Evolutionary conservation across 1,284 basidiomycete species (phyloP).

Genomic region (Exobasidium rhododendri): DNA sequence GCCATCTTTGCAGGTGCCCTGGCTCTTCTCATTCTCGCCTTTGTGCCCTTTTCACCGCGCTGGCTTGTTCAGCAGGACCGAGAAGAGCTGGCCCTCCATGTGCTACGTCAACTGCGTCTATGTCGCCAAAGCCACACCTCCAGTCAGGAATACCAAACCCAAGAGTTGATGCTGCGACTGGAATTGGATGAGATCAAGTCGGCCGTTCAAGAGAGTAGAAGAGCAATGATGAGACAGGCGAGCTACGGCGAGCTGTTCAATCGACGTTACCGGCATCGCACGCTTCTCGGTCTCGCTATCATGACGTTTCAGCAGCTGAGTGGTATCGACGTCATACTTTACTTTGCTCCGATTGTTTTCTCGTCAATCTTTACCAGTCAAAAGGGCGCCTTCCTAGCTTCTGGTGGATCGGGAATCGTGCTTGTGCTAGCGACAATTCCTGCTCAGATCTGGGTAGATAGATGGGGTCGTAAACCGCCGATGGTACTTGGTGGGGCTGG

Average conservation of each 20-base stretch:
- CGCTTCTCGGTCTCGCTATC: conserved; percentile 11
- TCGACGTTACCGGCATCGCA: conserved; percentile 5
- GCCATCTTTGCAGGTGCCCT: conserved; percentile 1
- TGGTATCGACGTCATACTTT: conserved; percentile 14
- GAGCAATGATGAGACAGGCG: not conserved
- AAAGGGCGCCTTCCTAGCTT: conserved; percentile 13
- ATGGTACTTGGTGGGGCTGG: conserved; percentile 11
- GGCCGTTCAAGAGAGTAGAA: not conserved
- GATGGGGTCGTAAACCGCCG: conserved; percentile 14
- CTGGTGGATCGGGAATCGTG: conserved; percentile 16
- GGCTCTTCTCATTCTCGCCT: not conserved
- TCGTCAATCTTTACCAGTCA: conserved; percentile 5
- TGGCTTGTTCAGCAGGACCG: conserved; percentile 10
- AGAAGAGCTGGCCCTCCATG: conserved; percentile 6
- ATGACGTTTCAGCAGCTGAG: conserved; percentile 14
- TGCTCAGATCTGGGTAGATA: conserved; percentile 14
- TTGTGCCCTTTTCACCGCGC: conserved; percentile 15
- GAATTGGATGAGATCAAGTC: not conserved
- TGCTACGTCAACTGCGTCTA: conserved; percentile 7
- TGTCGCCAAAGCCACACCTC: not conserved
- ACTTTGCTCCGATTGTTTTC: conserved; percentile 15
- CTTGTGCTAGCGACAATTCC: conserved; percentile 11
- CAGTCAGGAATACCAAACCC: not conserved
- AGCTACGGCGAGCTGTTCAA: conserved; percentile 13
- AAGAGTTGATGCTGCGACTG: not conserved